Evolutionary conservation across 2,329 filamentous ascomycete genomes (phyloP).

Genomic region (Aspergillus neoniger): DNA sequence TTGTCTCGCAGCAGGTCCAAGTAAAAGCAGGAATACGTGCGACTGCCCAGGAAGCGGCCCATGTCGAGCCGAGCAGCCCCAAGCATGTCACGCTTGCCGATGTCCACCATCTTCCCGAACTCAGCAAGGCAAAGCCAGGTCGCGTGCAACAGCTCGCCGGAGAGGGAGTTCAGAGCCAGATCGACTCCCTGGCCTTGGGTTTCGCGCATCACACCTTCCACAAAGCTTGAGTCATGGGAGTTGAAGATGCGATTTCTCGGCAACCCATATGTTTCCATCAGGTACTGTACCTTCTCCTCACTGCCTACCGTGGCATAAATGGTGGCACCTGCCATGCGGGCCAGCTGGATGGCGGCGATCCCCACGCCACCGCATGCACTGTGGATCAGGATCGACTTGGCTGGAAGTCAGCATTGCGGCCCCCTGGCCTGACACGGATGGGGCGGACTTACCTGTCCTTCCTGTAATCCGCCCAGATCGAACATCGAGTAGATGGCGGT

Average conservation of each 20-base stretch:
- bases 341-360: constrained; percentile 14
- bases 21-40: constrained; percentile 10
- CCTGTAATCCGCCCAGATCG: constrained; percentile 5
- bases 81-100: constrained; percentile 22
- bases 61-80: constrained; percentile 16
- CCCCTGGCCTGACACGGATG: too few relatives aligned
- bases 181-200: constrained; percentile 26
- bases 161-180: constrained; percentile 16
- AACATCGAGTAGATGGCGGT: constrained; percentile 15
- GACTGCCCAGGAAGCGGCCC: constrained; percentile 14
- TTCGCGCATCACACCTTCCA: constrained; percentile 14
- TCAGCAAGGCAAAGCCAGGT: constrained; percentile 22
- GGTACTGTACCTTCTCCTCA: constrained; percentile 18
- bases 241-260: constrained; percentile 25
- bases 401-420: too few relatives aligned
- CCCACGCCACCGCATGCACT: constrained; percentile 9
- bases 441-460: constrained; percentile 9
- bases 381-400: constrained; percentile 15
- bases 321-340: constrained; percentile 7
- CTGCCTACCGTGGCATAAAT: constrained; percentile 22
- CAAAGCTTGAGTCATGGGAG: constrained; percentile 22
- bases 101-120: constrained; percentile 23
- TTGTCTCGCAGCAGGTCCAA: constrained; percentile 15
- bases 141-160: constrained; percentile 9
- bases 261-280: constrained; percentile 15